Evolutionary conservation across 805 yeast species (phyloP), one percentile per base, ranked within the genome.

Genomic region (Starmerella apicola): DNA sequence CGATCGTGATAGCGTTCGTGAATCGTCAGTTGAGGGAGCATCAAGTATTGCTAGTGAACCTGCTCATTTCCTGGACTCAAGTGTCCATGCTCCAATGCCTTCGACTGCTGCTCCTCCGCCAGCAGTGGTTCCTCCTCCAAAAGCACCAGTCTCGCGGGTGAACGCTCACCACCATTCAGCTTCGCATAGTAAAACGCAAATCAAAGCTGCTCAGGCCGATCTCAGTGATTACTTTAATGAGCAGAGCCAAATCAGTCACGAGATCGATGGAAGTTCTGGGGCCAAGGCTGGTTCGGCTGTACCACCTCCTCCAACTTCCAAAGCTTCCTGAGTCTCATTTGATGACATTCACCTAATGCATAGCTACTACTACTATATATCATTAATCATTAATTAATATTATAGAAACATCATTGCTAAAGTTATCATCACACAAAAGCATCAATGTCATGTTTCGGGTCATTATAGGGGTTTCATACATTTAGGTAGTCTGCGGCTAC

Each of bases 401-500:
- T n/a, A n/a, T n/a, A n/a, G n/a, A n/a, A n/a, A n/a, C n/a, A n/a
- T n/a, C n/a, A n/a, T n/a, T n/a, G n/a, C n/a, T n/a, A n/a, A n/a
- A n/a, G n/a, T n/a, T n/a, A n/a, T n/a, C n/a, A n/a, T n/a, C n/a
- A n/a, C n/a, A n/a, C n/a, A n/a, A n/a, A n/a, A n/a, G n/a, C n/a
- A n/a, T n/a, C n/a, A n/a, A n/a, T n/a, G n/a, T n/a, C n/a, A n/a
- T n/a, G n/a, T n/a, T n/a, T n/a, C n/a, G n/a, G n/a, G n/a, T n/a
- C n/a, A n/a, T n/a, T n/a, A n/a, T n/a, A n/a, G n/a, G n/a, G n/a
- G n/a, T n/a, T n/a, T n/a, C n/a, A 49, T 1, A 48, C 48, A 25
- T 82, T 88, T 51, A 84, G 62, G 56, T 74, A 88, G 56, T 91
- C 98, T 2, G 97, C 95, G 20, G 94, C 95, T 27, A 91, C 88